Evolutionary conservation across 495 filamentous ascomycete genomes (phyloP), one percentile per base, ranked within the genome.

Genomic region (Neurospora pannonica): DNA sequence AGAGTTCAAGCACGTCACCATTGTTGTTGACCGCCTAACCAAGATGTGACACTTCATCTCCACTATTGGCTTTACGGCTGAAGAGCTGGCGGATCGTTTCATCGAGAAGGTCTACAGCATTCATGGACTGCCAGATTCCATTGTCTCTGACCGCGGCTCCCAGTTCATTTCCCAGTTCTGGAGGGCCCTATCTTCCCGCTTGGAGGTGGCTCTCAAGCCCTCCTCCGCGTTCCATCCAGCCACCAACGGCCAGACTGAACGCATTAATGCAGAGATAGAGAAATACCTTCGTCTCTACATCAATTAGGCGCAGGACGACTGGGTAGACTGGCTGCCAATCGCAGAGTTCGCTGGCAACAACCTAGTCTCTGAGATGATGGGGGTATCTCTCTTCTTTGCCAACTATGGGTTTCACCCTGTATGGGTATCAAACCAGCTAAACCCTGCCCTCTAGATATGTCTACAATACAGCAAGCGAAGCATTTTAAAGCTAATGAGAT

Each of bases 1-100:
- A 0, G 28, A 19, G 8, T 71, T 40, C 8, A 43, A 71, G 3
- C 3, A 39, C 1, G 4, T 71, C 6, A 2, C n/a, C n/a, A 21
- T 71, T 1, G 70, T 71, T 3, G 38, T 71, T 2, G 38, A 71
- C 70, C 5, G 38, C n/a, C 38, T 71, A 39, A 71, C 21, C 7
- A 71, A 71, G 7, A 40, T 39, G 38, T 0, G 5, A 8, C 21
- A 71, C 5, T 71, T 71, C 6, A 39, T 71, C 24, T 38, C 38
- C 2, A 43, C 21, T 1, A 0, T 21, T 3, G n/a, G 3, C 0
- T 0, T 34, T 0, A 11, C 11, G 5, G 38, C n/a, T 0, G 38
- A 71, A 0, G n/a, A 39, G 11, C 17, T 71, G 1, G 9, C 38
- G 15, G 34, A 71, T 19, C 8, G 9, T 7, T 71, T 71, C 21